phyloP scores from a whole-genome alignment of 768 basidiomycete genomes.

The Collybia sordida region DNA sequence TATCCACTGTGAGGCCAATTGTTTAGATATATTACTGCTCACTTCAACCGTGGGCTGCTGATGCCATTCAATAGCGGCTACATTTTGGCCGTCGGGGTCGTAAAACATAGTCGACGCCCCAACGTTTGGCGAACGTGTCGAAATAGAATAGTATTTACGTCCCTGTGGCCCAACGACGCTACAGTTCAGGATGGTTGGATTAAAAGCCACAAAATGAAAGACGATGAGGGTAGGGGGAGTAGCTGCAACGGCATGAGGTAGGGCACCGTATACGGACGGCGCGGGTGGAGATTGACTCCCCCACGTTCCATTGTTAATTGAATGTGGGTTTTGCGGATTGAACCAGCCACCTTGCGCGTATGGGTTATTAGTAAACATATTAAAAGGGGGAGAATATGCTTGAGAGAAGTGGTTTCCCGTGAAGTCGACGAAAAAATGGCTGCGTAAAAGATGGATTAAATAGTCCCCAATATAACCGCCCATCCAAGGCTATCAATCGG shows the following conservation, averaged over 20 bases:
- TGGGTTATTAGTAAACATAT: conserved; percentile 13
- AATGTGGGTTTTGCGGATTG: conserved; percentile 12
- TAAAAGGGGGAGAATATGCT: neutral
- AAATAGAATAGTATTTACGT: conserved; percentile 39
- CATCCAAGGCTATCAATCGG: no score
- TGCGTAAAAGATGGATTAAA: no score
- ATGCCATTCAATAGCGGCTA: conserved; percentile 45
- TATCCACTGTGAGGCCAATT: conserved; percentile 39
- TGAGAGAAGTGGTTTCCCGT: neutral
- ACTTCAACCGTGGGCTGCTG: conserved; percentile 41
- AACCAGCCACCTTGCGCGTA: conserved; percentile 15
- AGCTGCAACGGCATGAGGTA: conserved; percentile 3
- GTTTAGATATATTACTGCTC: conserved; percentile 29
- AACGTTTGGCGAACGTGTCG: conserved; percentile 27
- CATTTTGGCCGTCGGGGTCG: conserved; percentile 25
- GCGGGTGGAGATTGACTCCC: conserved; percentile 10
- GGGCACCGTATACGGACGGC: conserved; percentile 15
- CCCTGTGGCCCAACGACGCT: conserved; percentile 40
- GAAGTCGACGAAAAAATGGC: no score
- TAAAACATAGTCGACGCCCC: conserved; percentile 20
- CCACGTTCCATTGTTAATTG: conserved; percentile 12
- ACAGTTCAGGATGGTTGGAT: conserved; percentile 42
- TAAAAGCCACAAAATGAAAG: conserved; percentile 41
- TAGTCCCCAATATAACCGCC: no score
- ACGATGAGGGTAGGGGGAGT: conserved; percentile 22